phyloP scores from a whole-genome alignment of 2,329 filamentous ascomycete genomes.

The Talaromyces rugulosus region DNA sequence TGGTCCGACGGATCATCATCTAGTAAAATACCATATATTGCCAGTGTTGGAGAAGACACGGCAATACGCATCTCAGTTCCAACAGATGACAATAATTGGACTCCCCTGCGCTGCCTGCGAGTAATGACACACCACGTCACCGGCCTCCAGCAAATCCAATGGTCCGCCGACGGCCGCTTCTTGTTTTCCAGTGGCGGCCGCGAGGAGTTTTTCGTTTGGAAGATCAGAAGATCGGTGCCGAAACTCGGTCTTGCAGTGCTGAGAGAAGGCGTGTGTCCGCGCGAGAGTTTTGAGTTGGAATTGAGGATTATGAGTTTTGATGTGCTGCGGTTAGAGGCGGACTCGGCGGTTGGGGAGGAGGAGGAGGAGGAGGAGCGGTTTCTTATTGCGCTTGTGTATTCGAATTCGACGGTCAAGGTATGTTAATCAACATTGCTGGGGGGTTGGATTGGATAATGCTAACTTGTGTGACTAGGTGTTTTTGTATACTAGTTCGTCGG shows the following conservation, averaged over 20 bases:
- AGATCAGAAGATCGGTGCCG: constrained; percentile 53
- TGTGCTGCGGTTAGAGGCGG: constrained; percentile 35
- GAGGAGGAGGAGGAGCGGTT: constrained; percentile 36
- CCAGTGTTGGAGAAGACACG: constrained; percentile 68
- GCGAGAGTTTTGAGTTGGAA: constrained; percentile 54
- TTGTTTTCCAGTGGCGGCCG: constrained; percentile 83
- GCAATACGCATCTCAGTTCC: constrained; percentile 64
- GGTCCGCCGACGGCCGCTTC: constrained; percentile 62
- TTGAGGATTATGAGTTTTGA: constrained; percentile 80
- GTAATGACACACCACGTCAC: constrained; percentile 74
- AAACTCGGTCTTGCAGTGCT: constrained; percentile 51
- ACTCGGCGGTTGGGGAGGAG: constrained; percentile 14
- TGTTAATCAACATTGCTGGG: constrained; percentile 10
- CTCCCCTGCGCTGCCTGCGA: constrained; percentile 50
- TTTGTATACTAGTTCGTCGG: constrained; percentile 27
- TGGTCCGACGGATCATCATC: not conserved
- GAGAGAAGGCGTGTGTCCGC: constrained; percentile 48
- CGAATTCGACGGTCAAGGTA: constrained; percentile 73
- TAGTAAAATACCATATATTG: constrained; percentile 43
- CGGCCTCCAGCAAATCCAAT: constrained; percentile 76
- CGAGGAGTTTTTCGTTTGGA: constrained; percentile 89
- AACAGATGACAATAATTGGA: constrained; percentile 16
- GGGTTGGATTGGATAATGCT: constrained; percentile 15
- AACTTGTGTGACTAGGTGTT: constrained; percentile 39
- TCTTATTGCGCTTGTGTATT: constrained; percentile 69